Evolutionary conservation across 768 basidiomycete genomes (phyloP), one percentile per base, ranked within the genome.

Genomic region (Pulveroboletus sp.): DNA sequence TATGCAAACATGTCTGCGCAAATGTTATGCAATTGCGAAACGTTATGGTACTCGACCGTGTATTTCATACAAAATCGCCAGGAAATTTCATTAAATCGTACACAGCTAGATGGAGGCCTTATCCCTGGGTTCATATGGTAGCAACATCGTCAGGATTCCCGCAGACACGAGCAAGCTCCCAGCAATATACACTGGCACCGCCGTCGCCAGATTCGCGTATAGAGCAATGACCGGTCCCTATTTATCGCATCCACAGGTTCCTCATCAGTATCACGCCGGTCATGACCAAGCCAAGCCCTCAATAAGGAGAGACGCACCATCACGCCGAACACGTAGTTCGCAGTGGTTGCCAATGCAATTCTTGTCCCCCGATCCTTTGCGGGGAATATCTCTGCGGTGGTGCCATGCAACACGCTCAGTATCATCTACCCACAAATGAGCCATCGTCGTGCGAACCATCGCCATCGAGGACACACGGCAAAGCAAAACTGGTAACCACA

Each of bases 281-380:
- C n/a, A n/a, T n/a, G n/a, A n/a, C n/a, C n/a, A n/a, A n/a, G n/a
- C n/a, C n/a, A n/a, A n/a, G n/a, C n/a, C n/a, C n/a, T n/a, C 21
- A 8, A 33, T 8, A 10, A 33, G 4, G 14, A n/a, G 14, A 11
- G 10, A 34, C 42, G 47, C 52, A 85, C 87, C 53, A 88, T 73
- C 43, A 88, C 75, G 4, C 87, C 82, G 62, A 87, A 87, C 10
- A 86, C 70, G 14, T 85, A 74, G 42, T 73, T 73, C 0, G 81
- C 78, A 1, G 78, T 80, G 6, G 81, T 73, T 1, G 76, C 76
- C 37, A 87, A 67, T 3, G 79, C 84, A 51, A 83, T 85, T 2
- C 85, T 85, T 0, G 86, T 87, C 0, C 86, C 85, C 24, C 86
- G 73, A 62, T 85, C 79, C 58, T 84, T 84, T 23, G 81, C 80